Percentiles rank a stretch among this genome's conserved stretches.
phyloP scores from a whole-genome alignment of 768 basidiomycete genomes.

The Tulasnella sp. region DNA sequence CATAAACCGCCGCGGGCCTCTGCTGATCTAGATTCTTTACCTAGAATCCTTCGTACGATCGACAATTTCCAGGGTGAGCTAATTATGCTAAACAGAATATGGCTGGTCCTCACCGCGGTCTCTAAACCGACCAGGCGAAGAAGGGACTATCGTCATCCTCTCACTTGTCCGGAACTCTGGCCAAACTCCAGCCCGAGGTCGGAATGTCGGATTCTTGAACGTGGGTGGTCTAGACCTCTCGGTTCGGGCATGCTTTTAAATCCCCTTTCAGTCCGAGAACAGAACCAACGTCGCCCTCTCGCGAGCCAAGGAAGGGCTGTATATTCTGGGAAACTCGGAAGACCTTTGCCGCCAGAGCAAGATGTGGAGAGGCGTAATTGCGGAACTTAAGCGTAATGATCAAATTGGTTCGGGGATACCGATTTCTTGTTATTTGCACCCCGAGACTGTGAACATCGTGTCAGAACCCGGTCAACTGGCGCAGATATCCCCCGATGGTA shows the following conservation, averaged over 20 bases:
- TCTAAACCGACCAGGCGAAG: slow-evolving; percentile 37
- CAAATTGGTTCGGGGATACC: slow-evolving; percentile 59
- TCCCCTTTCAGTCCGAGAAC: slow-evolving; percentile 53
- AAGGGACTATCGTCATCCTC: slow-evolving; percentile 65
- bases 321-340: slow-evolving; percentile 68
- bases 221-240: slow-evolving; percentile 45
- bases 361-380: slow-evolving; percentile 63
- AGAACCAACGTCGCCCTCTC: slow-evolving; percentile 70
- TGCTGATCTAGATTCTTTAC: slow-evolving; percentile 40
- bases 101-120: neutral
- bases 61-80: slow-evolving; percentile 64
- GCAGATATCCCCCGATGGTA: slow-evolving; percentile 61
- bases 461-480: slow-evolving; percentile 58
- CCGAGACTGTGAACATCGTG: slow-evolving; percentile 45
- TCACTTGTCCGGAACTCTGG: slow-evolving; percentile 76
- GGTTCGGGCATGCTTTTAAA: neutral
- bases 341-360: slow-evolving; percentile 42
- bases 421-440: slow-evolving; percentile 61
- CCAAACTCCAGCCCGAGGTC: slow-evolving; percentile 31
- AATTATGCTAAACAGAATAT: neutral
- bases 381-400: slow-evolving; percentile 57
- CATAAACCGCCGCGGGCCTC: neutral
- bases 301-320: slow-evolving; percentile 73
- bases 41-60: slow-evolving; percentile 60
- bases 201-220: slow-evolving; percentile 72